These are phyloP conservation scores for Cyclostephanos invisitatus DNA, from an alignment of 108 stramenopile species.

Conservation along the genomic window DNA sequence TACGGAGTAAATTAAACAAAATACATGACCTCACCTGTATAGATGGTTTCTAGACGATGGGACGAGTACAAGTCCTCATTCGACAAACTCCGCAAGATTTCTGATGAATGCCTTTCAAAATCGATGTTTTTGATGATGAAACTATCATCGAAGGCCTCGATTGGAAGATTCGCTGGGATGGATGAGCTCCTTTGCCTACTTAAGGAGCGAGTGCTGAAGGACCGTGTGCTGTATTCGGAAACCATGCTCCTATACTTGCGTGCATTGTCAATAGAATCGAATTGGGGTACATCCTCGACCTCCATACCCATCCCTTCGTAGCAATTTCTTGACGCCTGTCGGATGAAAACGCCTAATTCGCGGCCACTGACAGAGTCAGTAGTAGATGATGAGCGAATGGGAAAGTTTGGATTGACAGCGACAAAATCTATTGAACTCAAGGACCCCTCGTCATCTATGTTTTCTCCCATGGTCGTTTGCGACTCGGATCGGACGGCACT, in stretches of 20 bases:
- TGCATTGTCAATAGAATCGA: constrained; percentile 35
- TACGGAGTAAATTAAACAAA: not conserved
- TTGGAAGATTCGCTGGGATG: constrained; percentile 4
- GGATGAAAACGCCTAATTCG: constrained; percentile 36
- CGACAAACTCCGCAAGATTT: constrained; percentile 45
- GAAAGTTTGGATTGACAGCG: constrained; percentile 1
- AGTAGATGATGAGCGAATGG: not conserved
- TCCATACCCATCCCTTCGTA: constrained; percentile 55
- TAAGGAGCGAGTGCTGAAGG: constrained; percentile 19
- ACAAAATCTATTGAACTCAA: constrained; percentile 22
- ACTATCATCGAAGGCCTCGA: constrained; percentile 43
- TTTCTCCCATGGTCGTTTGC: constrained; percentile 19
- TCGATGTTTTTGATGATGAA: constrained; percentile 42
- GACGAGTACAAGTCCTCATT: constrained; percentile 49
- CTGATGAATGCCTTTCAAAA: constrained; percentile 36
- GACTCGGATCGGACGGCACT: constrained; percentile 39
- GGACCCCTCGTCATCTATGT: constrained; percentile 25
- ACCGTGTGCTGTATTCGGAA: constrained; percentile 7
- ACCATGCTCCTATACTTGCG: constrained; percentile 43
- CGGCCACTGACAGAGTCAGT: not conserved
- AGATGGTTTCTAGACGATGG: constrained; percentile 41
- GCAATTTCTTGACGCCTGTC: constrained; percentile 40
- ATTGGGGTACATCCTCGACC: constrained; percentile 27
- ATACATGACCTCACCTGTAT: constrained; percentile 17
- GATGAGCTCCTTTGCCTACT: constrained; percentile 21